Percentiles rank a stretch among this genome's conserved stretches.
Evolutionary conservation across 140 eudicot species (phyloP).

Genomic region (Cichorium intybus): DNA sequence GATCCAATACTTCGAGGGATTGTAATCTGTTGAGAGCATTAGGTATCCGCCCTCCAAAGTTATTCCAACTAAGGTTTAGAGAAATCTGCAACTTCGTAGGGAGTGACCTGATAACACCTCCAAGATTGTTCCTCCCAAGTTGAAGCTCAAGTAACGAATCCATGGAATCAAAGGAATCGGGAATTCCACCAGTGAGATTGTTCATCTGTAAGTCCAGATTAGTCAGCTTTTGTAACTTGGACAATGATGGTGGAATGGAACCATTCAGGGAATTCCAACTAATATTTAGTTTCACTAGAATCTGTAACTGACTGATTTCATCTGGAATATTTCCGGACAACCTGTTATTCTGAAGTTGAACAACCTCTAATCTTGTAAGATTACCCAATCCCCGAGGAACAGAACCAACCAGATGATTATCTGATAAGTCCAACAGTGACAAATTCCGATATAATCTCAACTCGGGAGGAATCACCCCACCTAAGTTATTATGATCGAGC

Average conservation of each 20-base stretch:
- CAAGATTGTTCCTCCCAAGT: constrained; percentile 62
- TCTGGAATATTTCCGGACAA: constrained; percentile 60
- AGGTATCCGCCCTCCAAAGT: constrained; percentile 58
- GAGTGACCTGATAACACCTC: constrained; percentile 45
- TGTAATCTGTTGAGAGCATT: constrained; percentile 20
- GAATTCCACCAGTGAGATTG: constrained; percentile 53
- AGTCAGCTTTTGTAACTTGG: constrained; percentile 38
- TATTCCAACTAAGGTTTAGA: constrained; percentile 72
- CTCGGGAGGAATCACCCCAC: constrained; percentile 57
- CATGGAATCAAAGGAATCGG: constrained; percentile 41
- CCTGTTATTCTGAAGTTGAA: constrained; percentile 56
- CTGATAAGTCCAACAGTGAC: constrained; percentile 61
- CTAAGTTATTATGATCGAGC: constrained; percentile 40
- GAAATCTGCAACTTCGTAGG: constrained; percentile 57
- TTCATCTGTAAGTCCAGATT: constrained; percentile 59
- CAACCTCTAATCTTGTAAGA: constrained; percentile 48
- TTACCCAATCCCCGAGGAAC: constrained; percentile 51
- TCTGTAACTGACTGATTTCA: constrained; percentile 33
- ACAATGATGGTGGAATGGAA: constrained; percentile 52
- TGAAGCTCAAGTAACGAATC: constrained; percentile 63
- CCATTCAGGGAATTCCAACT: constrained; percentile 64
- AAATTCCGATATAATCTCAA: constrained; percentile 47
- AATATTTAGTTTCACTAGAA: constrained; percentile 48
- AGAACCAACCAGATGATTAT: constrained; percentile 42
- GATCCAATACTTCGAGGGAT: constrained; percentile 71